phyloP scores from a whole-genome alignment of 2,329 filamentous ascomycete genomes.

The Penicillium thymicola region DNA sequence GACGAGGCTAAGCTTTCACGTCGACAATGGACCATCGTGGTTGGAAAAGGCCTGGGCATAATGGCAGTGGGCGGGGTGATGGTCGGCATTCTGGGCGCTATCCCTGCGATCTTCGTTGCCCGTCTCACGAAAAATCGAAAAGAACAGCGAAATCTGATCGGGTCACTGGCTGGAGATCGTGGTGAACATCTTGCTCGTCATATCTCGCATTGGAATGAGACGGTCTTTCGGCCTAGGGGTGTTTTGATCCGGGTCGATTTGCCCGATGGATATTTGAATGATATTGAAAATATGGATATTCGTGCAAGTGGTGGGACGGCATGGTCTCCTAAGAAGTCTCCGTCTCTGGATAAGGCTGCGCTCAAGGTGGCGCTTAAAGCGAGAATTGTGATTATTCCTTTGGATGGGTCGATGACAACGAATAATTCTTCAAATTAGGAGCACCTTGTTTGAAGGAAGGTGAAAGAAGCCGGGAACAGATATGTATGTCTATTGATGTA shows the following conservation, averaged over 20 bases:
- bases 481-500: background rate
- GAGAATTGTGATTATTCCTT: constrained; percentile 29
- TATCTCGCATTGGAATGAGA: constrained; percentile 30
- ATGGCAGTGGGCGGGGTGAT: constrained; percentile 32
- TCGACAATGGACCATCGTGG: constrained; percentile 29
- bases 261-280: constrained; percentile 26
- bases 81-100: constrained; percentile 28
- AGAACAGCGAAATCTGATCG: constrained; percentile 28
- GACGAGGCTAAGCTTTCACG: constrained; percentile 27
- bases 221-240: constrained; percentile 28
- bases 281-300: constrained; percentile 26
- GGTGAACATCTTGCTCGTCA: constrained; percentile 17
- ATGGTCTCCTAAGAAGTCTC: background rate
- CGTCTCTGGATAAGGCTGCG: constrained; percentile 17
- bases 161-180: constrained; percentile 15
- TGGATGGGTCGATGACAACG: constrained; percentile 5
- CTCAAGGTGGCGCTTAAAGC: constrained; percentile 23
- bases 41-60: constrained; percentile 29
- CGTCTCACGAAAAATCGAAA: constrained; percentile 18
- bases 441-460: background rate
- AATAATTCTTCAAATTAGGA: background rate
- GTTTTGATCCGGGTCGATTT: constrained; percentile 32
- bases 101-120: constrained; percentile 28
- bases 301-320: background rate
- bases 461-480: background rate